Percentiles rank a stretch among this genome's conserved stretches.
Evolutionary conservation across 2,329 filamentous ascomycete genomes (phyloP).

Genomic region (Ilyonectria sp.): DNA sequence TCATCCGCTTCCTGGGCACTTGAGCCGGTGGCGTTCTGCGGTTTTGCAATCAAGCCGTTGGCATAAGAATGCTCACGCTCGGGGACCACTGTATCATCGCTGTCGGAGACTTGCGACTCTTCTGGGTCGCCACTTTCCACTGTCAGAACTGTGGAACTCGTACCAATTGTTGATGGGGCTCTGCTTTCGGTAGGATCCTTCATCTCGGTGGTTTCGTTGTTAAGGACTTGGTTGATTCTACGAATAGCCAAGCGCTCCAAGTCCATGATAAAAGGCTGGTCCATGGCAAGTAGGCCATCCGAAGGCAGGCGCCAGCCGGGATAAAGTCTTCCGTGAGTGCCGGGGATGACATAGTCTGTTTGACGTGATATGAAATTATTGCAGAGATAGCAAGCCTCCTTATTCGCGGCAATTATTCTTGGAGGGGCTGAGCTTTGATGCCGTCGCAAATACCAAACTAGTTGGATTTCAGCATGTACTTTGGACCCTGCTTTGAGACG

Average conservation of each 20-base stretch:
- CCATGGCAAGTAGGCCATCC: background rate
- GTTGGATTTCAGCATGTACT: constrained; percentile 44
- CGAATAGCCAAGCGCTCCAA: constrained; percentile 21
- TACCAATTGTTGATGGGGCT: constrained; percentile 4
- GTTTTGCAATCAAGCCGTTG: too few species aligned
- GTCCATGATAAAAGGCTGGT: constrained; percentile 16
- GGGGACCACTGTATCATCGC: constrained; percentile 8
- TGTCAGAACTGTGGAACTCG: background rate
- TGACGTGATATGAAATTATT: constrained; percentile 34
- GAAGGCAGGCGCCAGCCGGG: constrained; percentile 35
- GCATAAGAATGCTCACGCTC: background rate
- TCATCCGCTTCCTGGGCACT: background rate
- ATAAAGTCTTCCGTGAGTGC: constrained; percentile 40
- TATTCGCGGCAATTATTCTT: constrained; percentile 40
- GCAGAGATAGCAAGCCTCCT: constrained; percentile 42
- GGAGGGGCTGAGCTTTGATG: constrained; percentile 22
- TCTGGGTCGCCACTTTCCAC: background rate
- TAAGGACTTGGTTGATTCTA: constrained; percentile 8
- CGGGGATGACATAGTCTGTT: constrained; percentile 23
- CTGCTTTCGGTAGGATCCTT: constrained; percentile 27
- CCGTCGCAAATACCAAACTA: constrained; percentile 36
- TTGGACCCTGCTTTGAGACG: constrained; percentile 15
- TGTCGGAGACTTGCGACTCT: background rate
- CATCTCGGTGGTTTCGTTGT: background rate
- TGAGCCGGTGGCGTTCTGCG: background rate